Base-by-base conservation (phyloP, 371 early-diverging fungal species). In the Cokeromyces recurvatus region DNA sequence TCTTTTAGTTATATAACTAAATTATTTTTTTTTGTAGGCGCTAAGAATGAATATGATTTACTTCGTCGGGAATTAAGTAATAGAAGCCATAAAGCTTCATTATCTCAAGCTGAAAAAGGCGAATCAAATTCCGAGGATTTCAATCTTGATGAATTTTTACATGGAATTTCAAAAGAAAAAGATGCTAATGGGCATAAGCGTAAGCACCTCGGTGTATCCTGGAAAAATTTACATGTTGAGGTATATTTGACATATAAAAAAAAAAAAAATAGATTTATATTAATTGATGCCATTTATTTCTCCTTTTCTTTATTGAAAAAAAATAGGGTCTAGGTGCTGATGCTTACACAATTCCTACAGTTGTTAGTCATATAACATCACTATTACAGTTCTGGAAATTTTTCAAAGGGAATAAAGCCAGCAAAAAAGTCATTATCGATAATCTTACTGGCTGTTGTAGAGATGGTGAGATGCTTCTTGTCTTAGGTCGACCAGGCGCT, bases 391-490 rank as follows among this genome's bases (percentile, higher is more conserved):
- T 64, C 32, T 61, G 62, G 58, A 53, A 61, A 24, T 38, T 47
- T 19, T 50, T 54, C 19, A 21, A 39, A 32, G 45, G 60, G 48
- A 62, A 51, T 16, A 40, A 35, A 0, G n/a, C 16, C 24, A 51
- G 41, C 15, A 57, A 54, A 35, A 64, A 59, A 25, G 55, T 55
- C 0, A 79, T 87, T 29, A 58, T 85, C 5, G 56, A 77, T 25
- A 55, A 73, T 17, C 53, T 78, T 40, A 71, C 75, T 14, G 88
- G 88, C 7, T 80, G 71, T 35, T 78, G 79, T 22, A 63, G 64
- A 21, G 81, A 79, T 11, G 87, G 87, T 14, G 86, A 87, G 56
- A 85, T 87, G 86, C 58, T 87, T 32, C 55, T 87, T 6, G 85
- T 85, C 1, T 71, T 87, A 6, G 87, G 87, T 3, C 77, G 82